phyloP scores from a whole-genome alignment of 352 stramenopile genomes.

The Peronospora destructor region DNA sequence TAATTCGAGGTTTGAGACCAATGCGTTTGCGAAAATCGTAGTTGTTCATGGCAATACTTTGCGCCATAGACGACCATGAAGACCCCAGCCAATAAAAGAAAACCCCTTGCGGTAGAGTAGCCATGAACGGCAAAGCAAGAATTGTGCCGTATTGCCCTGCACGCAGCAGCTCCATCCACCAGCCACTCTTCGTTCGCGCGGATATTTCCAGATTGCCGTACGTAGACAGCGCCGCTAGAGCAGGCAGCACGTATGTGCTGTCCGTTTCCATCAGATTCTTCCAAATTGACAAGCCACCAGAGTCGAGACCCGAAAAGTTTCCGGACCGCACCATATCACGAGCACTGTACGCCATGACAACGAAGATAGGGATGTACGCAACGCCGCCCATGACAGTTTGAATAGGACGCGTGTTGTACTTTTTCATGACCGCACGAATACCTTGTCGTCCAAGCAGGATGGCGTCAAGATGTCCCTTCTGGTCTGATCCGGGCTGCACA shows the following conservation, averaged over 20 bases:
- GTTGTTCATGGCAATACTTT: constrained; percentile 58
- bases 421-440: constrained; percentile 55
- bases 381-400: constrained; percentile 57
- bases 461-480: constrained; percentile 42
- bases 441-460: constrained; percentile 45
- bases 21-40: constrained; percentile 54
- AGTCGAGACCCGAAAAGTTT: constrained; percentile 52
- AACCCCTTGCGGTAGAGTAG: constrained; percentile 53
- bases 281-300: constrained; percentile 51
- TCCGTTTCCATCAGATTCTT: constrained; percentile 62
- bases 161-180: constrained; percentile 40
- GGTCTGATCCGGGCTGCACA: constrained; percentile 34
- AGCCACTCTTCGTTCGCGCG: constrained; percentile 37
- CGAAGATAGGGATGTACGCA: constrained; percentile 66
- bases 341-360: constrained; percentile 66
- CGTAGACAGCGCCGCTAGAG: constrained; percentile 46
- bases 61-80: constrained; percentile 58
- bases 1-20: constrained; percentile 42
- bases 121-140: constrained; percentile 45
- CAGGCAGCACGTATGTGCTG: constrained; percentile 48
- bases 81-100: constrained; percentile 81
- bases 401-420: constrained; percentile 65
- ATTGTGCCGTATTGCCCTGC: constrained; percentile 49
- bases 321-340: constrained; percentile 72
- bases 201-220: constrained; percentile 62